Evolutionary conservation across 2,329 filamentous ascomycete genomes (phyloP), one percentile per base, ranked within the genome.

Genomic region (Epichloe elymi): DNA sequence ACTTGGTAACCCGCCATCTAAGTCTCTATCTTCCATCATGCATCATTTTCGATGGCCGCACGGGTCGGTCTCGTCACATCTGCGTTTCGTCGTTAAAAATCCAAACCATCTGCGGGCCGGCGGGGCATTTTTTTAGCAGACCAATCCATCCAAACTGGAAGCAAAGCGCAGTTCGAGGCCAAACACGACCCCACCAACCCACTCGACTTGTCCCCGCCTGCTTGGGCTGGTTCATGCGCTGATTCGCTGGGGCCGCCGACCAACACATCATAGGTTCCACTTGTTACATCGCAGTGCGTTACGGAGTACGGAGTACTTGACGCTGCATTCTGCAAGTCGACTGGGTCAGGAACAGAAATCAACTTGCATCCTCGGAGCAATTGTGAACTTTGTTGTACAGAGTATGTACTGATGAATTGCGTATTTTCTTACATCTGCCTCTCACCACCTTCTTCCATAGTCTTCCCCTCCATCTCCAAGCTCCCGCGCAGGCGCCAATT

Each of bases 401-500:
- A 26, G 23, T 26, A 46, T 11, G 10, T 37, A 19, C 33, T 6
- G 19, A 12, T 15, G 15, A 23, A 5, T 15, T 17, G 23, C 17
- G 36, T 14, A 23, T 5, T 41, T 38, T 15, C 11, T 5, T 30
- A 6, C n/a, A 20, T 43, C 37, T 19, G 17, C 20, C 20, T 41
- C 37, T 11, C 35, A 33, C 6, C 48, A 39, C 36, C 43, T 15
- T n/a, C 44, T 38, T 41, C 26, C n/a, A 40, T 40, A 41, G 17
- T 48, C 50, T 17, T 49, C 46, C 41, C 37, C 33, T 47, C 47
- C 41, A 46, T 45, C 36, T 39, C 49, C 26, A 20, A 46, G 44
- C 38, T 41, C 42, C 51, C 46, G 46, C 48, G 51, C 46, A 17
- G 36, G 36, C 48, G 51, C 51, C 51, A 53, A 48, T 35, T 30